These are phyloP conservation scores for Dothistroma pini DNA, from an alignment of 2,329 filamentous ascomycete species.

Conservation along the genomic window DNA sequence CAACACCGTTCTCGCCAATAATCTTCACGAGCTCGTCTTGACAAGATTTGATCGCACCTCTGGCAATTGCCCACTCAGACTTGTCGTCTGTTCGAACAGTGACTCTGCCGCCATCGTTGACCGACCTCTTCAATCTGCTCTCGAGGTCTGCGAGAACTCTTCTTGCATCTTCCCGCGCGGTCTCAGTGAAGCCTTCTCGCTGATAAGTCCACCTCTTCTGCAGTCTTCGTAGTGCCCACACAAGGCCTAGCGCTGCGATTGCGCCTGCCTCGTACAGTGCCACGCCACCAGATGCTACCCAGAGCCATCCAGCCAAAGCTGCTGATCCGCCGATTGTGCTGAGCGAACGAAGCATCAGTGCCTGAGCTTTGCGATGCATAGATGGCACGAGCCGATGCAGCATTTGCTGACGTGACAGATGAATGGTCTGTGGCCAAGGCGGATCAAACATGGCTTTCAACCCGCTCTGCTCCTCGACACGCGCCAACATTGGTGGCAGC, in stretches of 20 bases:
- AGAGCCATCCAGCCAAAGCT: slow-evolving; percentile 54
- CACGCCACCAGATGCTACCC: slow-evolving; percentile 50
- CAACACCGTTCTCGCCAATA: not conserved
- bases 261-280: slow-evolving; percentile 57
- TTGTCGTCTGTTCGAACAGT: slow-evolving; percentile 36
- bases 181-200: slow-evolving; percentile 49
- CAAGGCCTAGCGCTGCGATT: slow-evolving; percentile 56
- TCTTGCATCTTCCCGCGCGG: slow-evolving; percentile 56
- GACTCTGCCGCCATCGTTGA: slow-evolving; percentile 44
- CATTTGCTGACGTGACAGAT: slow-evolving; percentile 58
- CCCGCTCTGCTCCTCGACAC: slow-evolving; percentile 27
- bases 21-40: not conserved
- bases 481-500: slow-evolving; percentile 25
- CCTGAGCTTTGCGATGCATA: slow-evolving; percentile 46
- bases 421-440: slow-evolving; percentile 73
- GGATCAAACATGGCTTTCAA: slow-evolving; percentile 34
- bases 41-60: slow-evolving; percentile 42
- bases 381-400: slow-evolving; percentile 41
- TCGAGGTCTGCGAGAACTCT: slow-evolving; percentile 54
- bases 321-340: slow-evolving; percentile 61
- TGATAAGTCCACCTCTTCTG: slow-evolving; percentile 58
- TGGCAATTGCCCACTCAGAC: slow-evolving; percentile 40
- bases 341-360: slow-evolving; percentile 65
- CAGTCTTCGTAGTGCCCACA: slow-evolving; percentile 55
- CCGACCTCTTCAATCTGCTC: slow-evolving; percentile 44